Evolutionary conservation across 805 yeast species (phyloP).

Genomic region (Lipomyces yamanashiensis): DNA sequence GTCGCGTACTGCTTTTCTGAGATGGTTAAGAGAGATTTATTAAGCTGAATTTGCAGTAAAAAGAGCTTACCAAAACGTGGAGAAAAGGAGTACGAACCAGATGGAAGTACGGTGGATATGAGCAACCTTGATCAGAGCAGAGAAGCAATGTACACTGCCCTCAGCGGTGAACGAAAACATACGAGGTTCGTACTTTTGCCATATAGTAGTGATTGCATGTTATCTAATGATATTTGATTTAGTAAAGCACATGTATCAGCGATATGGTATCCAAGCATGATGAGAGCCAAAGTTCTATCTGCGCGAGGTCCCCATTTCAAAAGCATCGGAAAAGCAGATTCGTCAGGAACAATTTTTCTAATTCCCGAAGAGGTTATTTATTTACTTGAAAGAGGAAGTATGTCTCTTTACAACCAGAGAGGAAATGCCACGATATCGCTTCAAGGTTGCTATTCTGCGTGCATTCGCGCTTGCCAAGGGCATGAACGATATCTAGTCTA

Average conservation of each 20-base stretch:
- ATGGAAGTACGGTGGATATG: slow-evolving; percentile 63
- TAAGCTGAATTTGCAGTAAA: slow-evolving; percentile 11
- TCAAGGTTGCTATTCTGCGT: slow-evolving; percentile 64
- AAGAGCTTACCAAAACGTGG: slow-evolving; percentile 67
- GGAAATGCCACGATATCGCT: slow-evolving; percentile 56
- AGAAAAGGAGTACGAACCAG: slow-evolving; percentile 85
- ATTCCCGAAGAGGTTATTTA: slow-evolving; percentile 73
- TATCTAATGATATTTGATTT: background rate
- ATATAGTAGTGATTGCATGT: background rate
- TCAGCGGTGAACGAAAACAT: slow-evolving; percentile 48
- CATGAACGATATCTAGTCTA: slow-evolving; percentile 68
- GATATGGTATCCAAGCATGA: slow-evolving; percentile 49
- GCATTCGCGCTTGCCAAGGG: slow-evolving; percentile 51
- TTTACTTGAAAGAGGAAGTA: slow-evolving; percentile 78
- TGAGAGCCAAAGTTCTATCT: slow-evolving; percentile 49
- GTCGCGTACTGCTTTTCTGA: background rate
- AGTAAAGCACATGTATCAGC: slow-evolving; percentile 59
- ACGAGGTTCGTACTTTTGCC: slow-evolving; percentile 30
- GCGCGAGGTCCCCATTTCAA: slow-evolving; percentile 76
- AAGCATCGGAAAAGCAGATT: slow-evolving; percentile 68
- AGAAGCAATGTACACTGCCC: slow-evolving; percentile 72
- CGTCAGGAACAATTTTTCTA: slow-evolving; percentile 56
- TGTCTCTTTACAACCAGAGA: slow-evolving; percentile 48
- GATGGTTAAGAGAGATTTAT: background rate
- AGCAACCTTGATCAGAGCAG: slow-evolving; percentile 58